A percentile compares a stretch with the other conserved stretches of the same genome.
These are phyloP conservation scores for Bremia lactucae DNA, from an alignment of 352 stramenopile genomes.

Conservation along the genomic window DNA sequence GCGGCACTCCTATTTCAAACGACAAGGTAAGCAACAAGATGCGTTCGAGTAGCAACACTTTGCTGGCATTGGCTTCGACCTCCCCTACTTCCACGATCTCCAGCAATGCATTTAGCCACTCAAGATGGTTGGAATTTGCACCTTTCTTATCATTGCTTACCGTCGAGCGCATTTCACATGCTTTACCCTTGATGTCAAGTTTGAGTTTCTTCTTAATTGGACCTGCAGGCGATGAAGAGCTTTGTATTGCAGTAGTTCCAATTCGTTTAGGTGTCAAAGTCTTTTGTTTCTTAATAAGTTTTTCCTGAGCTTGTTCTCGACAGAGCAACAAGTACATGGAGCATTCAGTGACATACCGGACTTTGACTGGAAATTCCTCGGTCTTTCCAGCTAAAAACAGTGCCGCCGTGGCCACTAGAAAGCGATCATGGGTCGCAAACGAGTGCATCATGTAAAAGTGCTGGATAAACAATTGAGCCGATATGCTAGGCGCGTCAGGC, in stretches of 20 bases:
- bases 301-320: conserved; percentile 25
- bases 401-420: conserved; percentile 59
- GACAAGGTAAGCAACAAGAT: conserved; percentile 64
- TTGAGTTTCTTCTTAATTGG: conserved; percentile 18
- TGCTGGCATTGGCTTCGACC: conserved; percentile 45
- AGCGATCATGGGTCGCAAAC: conserved; percentile 69
- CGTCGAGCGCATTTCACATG: conserved; percentile 40
- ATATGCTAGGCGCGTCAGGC: conserved; percentile 36
- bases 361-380: conserved; percentile 72
- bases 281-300: conserved; percentile 17
- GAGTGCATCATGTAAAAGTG: conserved; percentile 74
- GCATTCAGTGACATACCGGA: conserved; percentile 66
- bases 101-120: conserved; percentile 49
- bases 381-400: conserved; percentile 70
- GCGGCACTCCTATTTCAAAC: conserved; percentile 57
- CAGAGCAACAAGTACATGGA: conserved; percentile 54
- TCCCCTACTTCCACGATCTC: conserved; percentile 54
- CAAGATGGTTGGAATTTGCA: conserved; percentile 49
- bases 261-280: conserved; percentile 7
- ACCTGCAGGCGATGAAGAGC: conserved; percentile 9
- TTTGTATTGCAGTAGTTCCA: background rate
- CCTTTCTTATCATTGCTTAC: conserved; percentile 42
- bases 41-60: conserved; percentile 60
- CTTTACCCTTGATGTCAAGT: conserved; percentile 22
- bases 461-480: conserved; percentile 62